phyloP scores from a whole-genome alignment of 2,329 filamentous ascomycete species.

The Microcyclosporella mali region DNA sequence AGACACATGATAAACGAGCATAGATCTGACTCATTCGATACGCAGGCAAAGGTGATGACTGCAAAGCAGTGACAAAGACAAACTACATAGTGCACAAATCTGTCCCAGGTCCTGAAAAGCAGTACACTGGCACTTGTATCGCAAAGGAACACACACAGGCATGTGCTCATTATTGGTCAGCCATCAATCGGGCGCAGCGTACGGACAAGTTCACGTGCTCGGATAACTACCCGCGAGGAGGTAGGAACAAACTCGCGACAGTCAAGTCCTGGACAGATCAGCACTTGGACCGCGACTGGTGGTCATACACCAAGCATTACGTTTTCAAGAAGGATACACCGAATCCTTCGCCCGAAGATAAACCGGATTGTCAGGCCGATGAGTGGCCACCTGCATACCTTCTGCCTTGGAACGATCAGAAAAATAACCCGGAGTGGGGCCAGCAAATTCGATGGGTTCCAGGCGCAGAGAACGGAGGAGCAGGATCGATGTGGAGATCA shows the following conservation, averaged over 20 bases:
- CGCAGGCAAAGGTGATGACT: background rate
- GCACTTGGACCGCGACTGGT: too few species aligned
- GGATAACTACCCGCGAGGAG: background rate
- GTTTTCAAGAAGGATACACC: too few species aligned
- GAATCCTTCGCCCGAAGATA: too few species aligned
- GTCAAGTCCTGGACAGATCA: too few species aligned
- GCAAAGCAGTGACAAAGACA: background rate
- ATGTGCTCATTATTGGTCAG: slow-evolving; percentile 4
- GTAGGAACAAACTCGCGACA: too few species aligned
- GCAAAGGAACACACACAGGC: background rate
- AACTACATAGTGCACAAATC: background rate
- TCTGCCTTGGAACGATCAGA: slow-evolving; percentile 1
- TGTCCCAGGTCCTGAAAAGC: background rate
- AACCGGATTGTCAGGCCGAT: slow-evolving; percentile 3
- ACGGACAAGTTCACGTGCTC: background rate
- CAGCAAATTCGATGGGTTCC: slow-evolving; percentile 8
- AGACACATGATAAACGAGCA: too few species aligned
- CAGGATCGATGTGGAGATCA: background rate
- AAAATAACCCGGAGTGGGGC: slow-evolving; percentile 1
- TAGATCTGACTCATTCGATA: too few species aligned
- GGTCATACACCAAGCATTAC: too few species aligned
- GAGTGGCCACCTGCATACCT: slow-evolving; percentile 9
- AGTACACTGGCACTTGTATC: background rate
- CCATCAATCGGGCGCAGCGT: background rate
- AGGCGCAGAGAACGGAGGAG: slow-evolving; percentile 1